phyloP scores from a whole-genome alignment of 805 yeast species.

The Metschnikowia sp. region DNA sequence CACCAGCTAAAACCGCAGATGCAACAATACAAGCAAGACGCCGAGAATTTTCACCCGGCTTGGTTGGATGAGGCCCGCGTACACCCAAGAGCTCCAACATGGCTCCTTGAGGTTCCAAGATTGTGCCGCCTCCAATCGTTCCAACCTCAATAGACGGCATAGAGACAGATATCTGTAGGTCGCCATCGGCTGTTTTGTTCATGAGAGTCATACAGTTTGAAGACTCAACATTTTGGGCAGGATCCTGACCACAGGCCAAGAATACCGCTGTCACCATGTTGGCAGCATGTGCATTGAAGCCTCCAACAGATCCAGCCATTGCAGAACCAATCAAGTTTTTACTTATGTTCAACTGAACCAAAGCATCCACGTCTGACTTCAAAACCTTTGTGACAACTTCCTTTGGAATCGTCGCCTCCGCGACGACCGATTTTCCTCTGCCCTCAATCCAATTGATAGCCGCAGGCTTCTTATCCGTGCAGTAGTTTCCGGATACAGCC shows the following conservation, averaged over 20 bases:
- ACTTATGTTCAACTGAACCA: slow-evolving; percentile 83
- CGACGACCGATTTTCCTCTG: slow-evolving; percentile 96
- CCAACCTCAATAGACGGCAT: slow-evolving; percentile 99
- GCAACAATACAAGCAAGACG: slow-evolving; percentile 92
- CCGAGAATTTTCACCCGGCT: slow-evolving; percentile 93
- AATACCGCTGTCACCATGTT: slow-evolving; percentile 91
- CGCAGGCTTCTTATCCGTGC: slow-evolving; percentile 96
- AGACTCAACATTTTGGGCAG: slow-evolving; percentile 98
- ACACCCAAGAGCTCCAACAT: slow-evolving; percentile 94
- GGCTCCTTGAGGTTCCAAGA: slow-evolving; percentile 93
- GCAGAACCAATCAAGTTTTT: slow-evolving; percentile 96
- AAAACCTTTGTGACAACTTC: slow-evolving; percentile 76
- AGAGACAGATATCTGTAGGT: slow-evolving; percentile 84
- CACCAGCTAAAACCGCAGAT: slow-evolving; percentile 93
- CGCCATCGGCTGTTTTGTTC: slow-evolving; percentile 68
- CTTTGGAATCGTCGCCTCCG: slow-evolving; percentile 87
- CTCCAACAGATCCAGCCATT: slow-evolving; percentile 98
- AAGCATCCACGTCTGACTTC: slow-evolving; percentile 87
- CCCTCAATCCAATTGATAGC: slow-evolving; percentile 99
- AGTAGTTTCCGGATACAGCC: slow-evolving; percentile 94
- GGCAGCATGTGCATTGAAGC: slow-evolving; percentile 98
- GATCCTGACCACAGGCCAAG: slow-evolving; percentile 97
- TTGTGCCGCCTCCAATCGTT: slow-evolving; percentile 98
- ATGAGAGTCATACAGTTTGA: slow-evolving; percentile 96
- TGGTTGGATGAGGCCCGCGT: slow-evolving; percentile 90